A percentile compares a stretch with the other conserved stretches of the same genome.
phyloP scores from a whole-genome alignment of 2,329 filamentous ascomycete species.

The Neofusicoccum laricinum region DNA sequence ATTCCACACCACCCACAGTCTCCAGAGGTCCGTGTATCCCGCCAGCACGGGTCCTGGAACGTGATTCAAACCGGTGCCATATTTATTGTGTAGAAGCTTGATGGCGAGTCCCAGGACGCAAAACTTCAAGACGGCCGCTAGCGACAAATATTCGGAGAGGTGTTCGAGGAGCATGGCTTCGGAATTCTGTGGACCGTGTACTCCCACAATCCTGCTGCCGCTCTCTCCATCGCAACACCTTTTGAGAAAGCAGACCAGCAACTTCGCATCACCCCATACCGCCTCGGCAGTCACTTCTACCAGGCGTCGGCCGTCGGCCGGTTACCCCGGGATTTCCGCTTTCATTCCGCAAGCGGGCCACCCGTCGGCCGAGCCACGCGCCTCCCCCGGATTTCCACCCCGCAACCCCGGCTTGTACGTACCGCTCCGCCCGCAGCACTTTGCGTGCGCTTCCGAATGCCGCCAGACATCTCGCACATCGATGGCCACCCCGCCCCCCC shows the following conservation, averaged over 20 bases:
- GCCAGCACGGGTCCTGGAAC: conserved; percentile 61
- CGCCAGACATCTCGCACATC: too few relatives aligned
- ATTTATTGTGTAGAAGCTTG: background rate
- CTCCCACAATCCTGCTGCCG: too few relatives aligned
- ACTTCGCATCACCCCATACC: too few relatives aligned
- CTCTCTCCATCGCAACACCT: too few relatives aligned
- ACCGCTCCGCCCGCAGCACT: too few relatives aligned
- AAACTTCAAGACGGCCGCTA: background rate
- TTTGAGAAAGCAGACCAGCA: too few relatives aligned
- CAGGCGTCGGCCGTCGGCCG: background rate
- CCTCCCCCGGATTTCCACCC: too few relatives aligned
- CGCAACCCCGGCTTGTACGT: too few relatives aligned
- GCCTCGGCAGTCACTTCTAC: too few relatives aligned
- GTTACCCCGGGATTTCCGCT: background rate
- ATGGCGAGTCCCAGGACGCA: background rate
- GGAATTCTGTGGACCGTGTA: background rate
- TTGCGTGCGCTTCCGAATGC: too few relatives aligned
- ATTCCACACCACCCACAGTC: conserved; percentile 58
- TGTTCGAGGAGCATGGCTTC: background rate
- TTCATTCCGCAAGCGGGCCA: background rate
- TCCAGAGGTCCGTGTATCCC: conserved; percentile 70
- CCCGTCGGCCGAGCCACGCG: too few relatives aligned
- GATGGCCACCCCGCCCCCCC: too few relatives aligned
- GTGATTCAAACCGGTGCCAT: conserved; percentile 18
- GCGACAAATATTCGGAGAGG: background rate